phyloP scores from a whole-genome alignment of 2,329 filamentous ascomycete species.

The Verticillium longisporum region DNA sequence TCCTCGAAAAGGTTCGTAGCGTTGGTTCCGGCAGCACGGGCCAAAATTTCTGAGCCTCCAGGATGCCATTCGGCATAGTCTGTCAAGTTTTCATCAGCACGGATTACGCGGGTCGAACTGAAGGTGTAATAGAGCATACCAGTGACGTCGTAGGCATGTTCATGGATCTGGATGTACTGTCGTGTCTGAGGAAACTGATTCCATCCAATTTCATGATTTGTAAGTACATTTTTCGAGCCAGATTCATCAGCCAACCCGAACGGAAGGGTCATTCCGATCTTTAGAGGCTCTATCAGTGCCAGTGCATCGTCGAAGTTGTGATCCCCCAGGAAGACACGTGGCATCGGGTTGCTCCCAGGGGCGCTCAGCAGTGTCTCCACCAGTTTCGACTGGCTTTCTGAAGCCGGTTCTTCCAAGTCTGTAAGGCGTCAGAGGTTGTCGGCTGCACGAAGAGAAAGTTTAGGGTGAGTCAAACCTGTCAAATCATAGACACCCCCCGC shows the following conservation, averaged over 20 bases:
- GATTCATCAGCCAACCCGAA: neutral
- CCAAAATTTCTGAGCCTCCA: conserved; percentile 3
- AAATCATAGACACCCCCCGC: conserved; percentile 7
- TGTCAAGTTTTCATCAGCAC: neutral
- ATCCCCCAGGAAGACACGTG: neutral
- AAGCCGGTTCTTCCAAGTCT: neutral
- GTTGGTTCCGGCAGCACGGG: conserved; percentile 5
- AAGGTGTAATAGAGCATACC: neutral
- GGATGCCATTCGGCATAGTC: conserved; percentile 10
- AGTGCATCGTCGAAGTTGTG: neutral
- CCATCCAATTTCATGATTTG: neutral
- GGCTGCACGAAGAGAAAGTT: neutral
- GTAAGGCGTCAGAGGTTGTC: neutral
- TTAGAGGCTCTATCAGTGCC: neutral
- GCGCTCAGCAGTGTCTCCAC: neutral
- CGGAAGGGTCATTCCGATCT: conserved; percentile 1
- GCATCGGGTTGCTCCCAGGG: conserved; percentile 5
- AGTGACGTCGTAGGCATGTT: conserved; percentile 10
- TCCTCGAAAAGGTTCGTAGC: conserved; percentile 5
- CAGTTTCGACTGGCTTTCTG: neutral
- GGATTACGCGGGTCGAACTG: neutral
- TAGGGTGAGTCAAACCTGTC: conserved; percentile 1
- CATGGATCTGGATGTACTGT: conserved; percentile 5
- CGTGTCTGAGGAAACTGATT: conserved; percentile 3
- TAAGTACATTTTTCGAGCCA: neutral